Base-by-base conservation (phyloP, 257 asterid genomes). In the Capsicum pubescens region DNA sequence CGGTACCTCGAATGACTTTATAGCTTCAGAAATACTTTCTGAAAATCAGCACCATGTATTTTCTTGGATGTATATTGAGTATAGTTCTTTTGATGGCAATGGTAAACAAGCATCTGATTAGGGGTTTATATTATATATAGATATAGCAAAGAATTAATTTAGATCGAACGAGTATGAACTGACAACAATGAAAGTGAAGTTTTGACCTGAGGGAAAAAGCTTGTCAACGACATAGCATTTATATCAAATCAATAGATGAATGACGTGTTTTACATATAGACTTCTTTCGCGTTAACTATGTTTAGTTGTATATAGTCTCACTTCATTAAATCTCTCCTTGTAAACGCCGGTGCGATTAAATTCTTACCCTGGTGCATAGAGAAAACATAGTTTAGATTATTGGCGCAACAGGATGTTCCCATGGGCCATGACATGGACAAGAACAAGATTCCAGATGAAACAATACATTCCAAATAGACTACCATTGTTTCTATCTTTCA, bases 1-100 rank as follows among this genome's bases (percentile, higher is more conserved):
- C 39, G 3, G 79, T 36, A 36, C 57, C 57, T 17, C 16, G 9
- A 71, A 44, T 71, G 39, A 19, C 17, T 71, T 17, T 44, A n/a
- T 46, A 46, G 3, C 14, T 71, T 71, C 57, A 71, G 17, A 36
- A 17, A 14, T 67, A 67, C 32, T 26, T 19, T 69, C 77, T 69
- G 55, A 69, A 39, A 39, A 67, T 5, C 32, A 69, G 32, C 55
- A 71, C 60, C 16, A n/a, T 46, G 39, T n/a, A 46, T 44, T 35
- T 72, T 13, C 79, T 71, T 71, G 58, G 58, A 44, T 46, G 46
- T n/a, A 9, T n/a, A 44, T 46, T 46, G 55, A 39, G 35, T 42
- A 39, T 19, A 39, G 79, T 44, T 71, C 10, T 71, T 46, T 71
- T 71, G 55, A 72, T 72, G 80, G 80, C n/a, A 48, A 48, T 46